phyloP scores from a whole-genome alignment of 2,329 filamentous ascomycete species.

The Fusarium robinianum region DNA sequence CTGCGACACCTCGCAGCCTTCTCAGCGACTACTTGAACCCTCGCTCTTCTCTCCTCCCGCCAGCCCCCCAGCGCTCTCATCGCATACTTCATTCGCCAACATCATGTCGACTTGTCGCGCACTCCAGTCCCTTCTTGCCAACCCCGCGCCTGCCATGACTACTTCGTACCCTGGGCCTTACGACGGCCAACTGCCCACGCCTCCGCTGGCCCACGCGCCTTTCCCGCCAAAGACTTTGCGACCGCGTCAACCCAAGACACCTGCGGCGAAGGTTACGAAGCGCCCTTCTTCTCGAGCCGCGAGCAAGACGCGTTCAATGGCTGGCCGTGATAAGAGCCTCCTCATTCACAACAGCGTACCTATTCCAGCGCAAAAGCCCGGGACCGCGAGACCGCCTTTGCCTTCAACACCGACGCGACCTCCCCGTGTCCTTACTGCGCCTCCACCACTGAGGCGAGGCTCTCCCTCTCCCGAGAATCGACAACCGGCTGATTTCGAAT shows the following conservation, averaged over 20 bases:
- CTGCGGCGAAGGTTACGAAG: conserved; percentile 55
- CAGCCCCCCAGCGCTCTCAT: conserved; percentile 55
- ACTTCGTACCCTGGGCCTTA: too few species aligned
- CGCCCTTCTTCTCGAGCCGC: conserved; percentile 51
- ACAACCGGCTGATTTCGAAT: conserved; percentile 52
- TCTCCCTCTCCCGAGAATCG: too few species aligned
- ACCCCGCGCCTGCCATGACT: conserved; percentile 42
- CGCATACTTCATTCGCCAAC: conserved; percentile 55
- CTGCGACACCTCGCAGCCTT: conserved; percentile 58
- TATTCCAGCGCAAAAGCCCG: too few species aligned
- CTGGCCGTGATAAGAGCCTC: conserved; percentile 54
- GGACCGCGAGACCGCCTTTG: too few species aligned
- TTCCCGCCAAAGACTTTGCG: conserved; percentile 60
- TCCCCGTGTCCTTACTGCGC: too few species aligned
- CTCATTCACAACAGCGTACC: too few species aligned
- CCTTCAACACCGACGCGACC: too few species aligned
- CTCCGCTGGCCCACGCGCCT: conserved; percentile 57
- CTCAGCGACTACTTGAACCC: conserved; percentile 51
- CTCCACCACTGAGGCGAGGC: conserved; percentile 38
- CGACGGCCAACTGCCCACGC: too few species aligned
- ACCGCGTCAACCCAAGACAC: conserved; percentile 45
- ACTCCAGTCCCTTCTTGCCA: conserved; percentile 61
- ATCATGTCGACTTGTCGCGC: conserved; percentile 64
- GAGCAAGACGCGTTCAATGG: conserved; percentile 58
- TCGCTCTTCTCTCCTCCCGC: conserved; percentile 64